Evolutionary conservation across 306 rosid genomes (phyloP).

Genomic region (Glycine latifolia): DNA sequence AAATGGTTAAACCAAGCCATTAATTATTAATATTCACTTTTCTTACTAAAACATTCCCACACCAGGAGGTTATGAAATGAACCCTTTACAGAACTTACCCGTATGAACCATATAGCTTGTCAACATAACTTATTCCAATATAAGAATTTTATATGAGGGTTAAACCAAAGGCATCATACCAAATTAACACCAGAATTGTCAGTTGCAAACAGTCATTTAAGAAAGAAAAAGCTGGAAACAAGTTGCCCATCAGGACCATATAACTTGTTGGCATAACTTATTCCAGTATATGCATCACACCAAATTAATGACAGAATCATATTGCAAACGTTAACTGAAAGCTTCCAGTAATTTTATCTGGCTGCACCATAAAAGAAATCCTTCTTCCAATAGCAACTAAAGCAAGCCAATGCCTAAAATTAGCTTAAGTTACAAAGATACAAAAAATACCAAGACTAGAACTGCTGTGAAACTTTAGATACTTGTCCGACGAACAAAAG

Average conservation of each 20-base stretch:
- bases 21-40: slow-evolving; percentile 17
- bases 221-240: slow-evolving; percentile 1
- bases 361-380: not conserved
- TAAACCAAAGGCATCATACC: slow-evolving; percentile 1
- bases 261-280: slow-evolving; percentile 17
- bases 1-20: not conserved
- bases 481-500: slow-evolving; percentile 25
- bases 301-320: slow-evolving; percentile 30
- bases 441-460: slow-evolving; percentile 2
- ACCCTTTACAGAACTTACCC: slow-evolving; percentile 32
- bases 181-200: slow-evolving; percentile 5
- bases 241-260: not conserved
- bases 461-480: slow-evolving; percentile 19
- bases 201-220: slow-evolving; percentile 5
- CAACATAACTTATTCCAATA: slow-evolving; percentile 29
- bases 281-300: slow-evolving; percentile 1
- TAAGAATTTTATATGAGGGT: not conserved
- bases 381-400: too few relatives aligned
- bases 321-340: not conserved
- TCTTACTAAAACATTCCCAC: slow-evolving; percentile 18
- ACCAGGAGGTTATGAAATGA: slow-evolving; percentile 23
- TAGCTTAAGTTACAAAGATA: slow-evolving; percentile 23
- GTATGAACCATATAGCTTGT: slow-evolving; percentile 7
- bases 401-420: slow-evolving; percentile 28
- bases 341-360: slow-evolving; percentile 24